Percentiles rank a stretch among this genome's conserved stretches.
Conservation (phyloP, 129 eudicot genomes). For the Ambrosia artemisiifolia region DNA sequence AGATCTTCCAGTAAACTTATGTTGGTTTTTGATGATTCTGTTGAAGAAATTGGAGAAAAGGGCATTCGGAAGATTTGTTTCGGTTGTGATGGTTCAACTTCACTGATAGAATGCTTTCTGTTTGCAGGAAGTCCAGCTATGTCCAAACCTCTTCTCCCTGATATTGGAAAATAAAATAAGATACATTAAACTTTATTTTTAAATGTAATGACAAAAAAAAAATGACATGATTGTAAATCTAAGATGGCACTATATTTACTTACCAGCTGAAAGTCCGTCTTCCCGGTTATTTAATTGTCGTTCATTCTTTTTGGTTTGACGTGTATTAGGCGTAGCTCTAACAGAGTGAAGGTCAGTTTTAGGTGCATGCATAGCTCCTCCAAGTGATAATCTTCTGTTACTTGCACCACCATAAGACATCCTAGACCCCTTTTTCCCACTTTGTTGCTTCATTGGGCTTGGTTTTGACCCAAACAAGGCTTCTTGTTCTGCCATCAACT, state of each 20-base stretch:
- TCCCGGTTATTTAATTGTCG: conserved; percentile 33
- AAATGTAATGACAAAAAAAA: neutral
- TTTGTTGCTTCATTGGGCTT: conserved; percentile 79
- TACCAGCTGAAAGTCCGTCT: conserved; percentile 67
- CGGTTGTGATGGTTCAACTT: conserved; percentile 36
- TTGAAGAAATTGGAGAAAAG: conserved; percentile 74
- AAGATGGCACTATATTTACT: neutral
- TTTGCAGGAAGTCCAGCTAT: conserved; percentile 57
- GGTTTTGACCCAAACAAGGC: conserved; percentile 91
- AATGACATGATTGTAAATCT: neutral
- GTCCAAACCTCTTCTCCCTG: conserved; percentile 77
- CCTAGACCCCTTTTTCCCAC: conserved; percentile 67
- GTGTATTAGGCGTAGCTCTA: conserved; percentile 73
- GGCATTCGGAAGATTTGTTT: conserved; percentile 59
- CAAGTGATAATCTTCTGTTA: conserved; percentile 75
- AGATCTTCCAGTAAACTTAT: conserved; percentile 39
- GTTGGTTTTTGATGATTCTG: conserved; percentile 57
- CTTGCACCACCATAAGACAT: conserved; percentile 71
- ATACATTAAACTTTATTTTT: no score
- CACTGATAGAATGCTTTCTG: conserved; percentile 51
- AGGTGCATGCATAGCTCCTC: conserved; percentile 77
- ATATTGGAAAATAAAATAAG: conserved; percentile 1
- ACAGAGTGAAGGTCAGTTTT: conserved; percentile 47
- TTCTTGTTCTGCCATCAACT: conserved; percentile 86
- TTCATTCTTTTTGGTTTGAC: conserved; percentile 56